These are phyloP conservation scores for Solanum pimpinellifolium DNA, from an alignment of 257 asterid species.

Conservation along the genomic window DNA sequence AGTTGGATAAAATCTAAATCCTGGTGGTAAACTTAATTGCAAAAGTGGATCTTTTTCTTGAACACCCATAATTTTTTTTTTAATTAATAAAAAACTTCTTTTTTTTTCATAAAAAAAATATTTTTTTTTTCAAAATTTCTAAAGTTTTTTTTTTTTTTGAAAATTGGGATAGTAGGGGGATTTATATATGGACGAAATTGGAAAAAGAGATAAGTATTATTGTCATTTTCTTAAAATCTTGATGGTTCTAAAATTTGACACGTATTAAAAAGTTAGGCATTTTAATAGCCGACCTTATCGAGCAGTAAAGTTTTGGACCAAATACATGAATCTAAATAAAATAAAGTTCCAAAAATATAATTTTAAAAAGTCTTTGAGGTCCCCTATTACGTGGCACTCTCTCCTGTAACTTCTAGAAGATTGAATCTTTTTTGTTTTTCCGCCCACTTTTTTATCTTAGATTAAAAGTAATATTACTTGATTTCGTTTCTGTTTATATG, in stretches of 20 bases:
- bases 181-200: constrained; percentile 16
- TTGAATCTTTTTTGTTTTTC: not conserved
- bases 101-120: not conserved
- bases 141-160: not conserved
- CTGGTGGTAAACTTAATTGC: constrained; percentile 77
- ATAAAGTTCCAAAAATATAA: not conserved
- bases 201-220: constrained; percentile 36
- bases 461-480: rapidly evolving
- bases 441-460: not conserved
- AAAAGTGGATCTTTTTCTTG: constrained; percentile 63
- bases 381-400: constrained; percentile 3
- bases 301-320: constrained; percentile 9
- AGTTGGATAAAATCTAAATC: constrained; percentile 79
- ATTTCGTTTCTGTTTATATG: too few relatives aligned
- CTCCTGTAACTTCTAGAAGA: constrained; percentile 8
- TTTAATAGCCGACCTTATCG: constrained; percentile 48
- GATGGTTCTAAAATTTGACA: constrained; percentile 35
- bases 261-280: constrained; percentile 29
- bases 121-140: not conserved
- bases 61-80: constrained; percentile 31
- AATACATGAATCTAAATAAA: constrained; percentile 28
- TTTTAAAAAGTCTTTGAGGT: not conserved
- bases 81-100: too few relatives aligned
- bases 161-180: constrained; percentile 5
- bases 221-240: constrained; percentile 30